Percentiles rank a stretch among this genome's conserved stretches.
These are phyloP conservation scores for Cinchona pubescens DNA, from an alignment of 257 asterid species.

Conservation along the genomic window DNA sequence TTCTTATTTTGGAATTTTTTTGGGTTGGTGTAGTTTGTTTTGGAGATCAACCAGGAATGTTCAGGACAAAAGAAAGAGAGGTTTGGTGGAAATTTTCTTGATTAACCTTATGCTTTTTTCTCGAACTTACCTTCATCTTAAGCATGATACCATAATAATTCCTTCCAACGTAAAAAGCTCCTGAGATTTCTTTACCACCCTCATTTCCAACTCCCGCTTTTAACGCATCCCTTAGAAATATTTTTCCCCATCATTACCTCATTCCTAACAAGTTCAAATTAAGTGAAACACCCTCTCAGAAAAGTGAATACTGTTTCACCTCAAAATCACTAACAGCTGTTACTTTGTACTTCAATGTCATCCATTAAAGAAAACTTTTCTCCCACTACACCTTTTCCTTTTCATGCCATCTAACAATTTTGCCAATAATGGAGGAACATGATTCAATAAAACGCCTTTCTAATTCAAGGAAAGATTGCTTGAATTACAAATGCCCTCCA, in stretches of 20 bases:
- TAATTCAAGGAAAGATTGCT: conserved; percentile 29
- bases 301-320: conserved; percentile 4
- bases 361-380: conserved; percentile 11
- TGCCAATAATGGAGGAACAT: conserved; percentile 34
- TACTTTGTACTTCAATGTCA: conserved; percentile 6
- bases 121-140: conserved; percentile 13
- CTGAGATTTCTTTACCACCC: conserved; percentile 3
- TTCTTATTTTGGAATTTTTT: too few relatives aligned
- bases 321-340: conserved; percentile 4
- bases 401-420: conserved; percentile 22
- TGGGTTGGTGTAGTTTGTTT: neutral
- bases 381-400: conserved; percentile 16
- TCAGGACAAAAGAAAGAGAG: neutral
- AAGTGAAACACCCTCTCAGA: neutral
- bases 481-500: conserved; percentile 2
- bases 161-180: conserved; percentile 17
- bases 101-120: neutral
- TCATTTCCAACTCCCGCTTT: conserved; percentile 11
- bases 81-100: conserved; percentile 2
- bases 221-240: conserved; percentile 9
- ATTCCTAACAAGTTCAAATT: neutral
- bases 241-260: conserved; percentile 10
- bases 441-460: conserved; percentile 17
- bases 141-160: conserved; percentile 25
- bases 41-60: neutral